These are phyloP conservation scores for Galerina sulciceps DNA, from an alignment of 768 basidiomycete genomes.

Conservation along the genomic window DNA sequence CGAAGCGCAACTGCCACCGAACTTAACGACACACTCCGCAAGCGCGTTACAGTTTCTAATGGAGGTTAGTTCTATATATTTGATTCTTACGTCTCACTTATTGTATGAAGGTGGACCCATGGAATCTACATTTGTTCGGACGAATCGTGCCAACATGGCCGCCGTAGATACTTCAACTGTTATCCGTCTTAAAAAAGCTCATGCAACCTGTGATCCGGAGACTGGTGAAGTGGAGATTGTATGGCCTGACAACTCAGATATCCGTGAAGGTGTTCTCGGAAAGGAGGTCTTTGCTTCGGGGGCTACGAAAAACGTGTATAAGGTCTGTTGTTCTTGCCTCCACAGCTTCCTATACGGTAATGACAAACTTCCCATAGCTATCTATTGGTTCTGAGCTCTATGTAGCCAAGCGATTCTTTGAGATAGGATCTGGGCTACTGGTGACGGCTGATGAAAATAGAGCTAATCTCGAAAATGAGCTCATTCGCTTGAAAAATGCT, in stretches of 20 bases:
- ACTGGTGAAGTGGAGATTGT: slow-evolving; percentile 14
- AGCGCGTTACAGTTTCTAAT: background rate
- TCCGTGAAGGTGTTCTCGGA: slow-evolving; percentile 1
- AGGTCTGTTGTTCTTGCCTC: slow-evolving; percentile 5
- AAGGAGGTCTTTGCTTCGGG: slow-evolving; percentile 10
- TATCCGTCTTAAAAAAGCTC: slow-evolving; percentile 5
- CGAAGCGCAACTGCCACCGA: slow-evolving; percentile 7
- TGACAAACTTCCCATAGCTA: background rate
- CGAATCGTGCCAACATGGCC: background rate
- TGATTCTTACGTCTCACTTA: background rate
- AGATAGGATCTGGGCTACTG: slow-evolving; percentile 1
- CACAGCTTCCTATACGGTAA: background rate
- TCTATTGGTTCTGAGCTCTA: slow-evolving; percentile 12
- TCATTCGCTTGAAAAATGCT: slow-evolving; percentile 2
- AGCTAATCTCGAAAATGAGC: slow-evolving; percentile 5
- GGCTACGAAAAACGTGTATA: slow-evolving; percentile 15
- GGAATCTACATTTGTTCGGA: background rate
- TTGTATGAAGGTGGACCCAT: background rate
- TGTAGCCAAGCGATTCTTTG: slow-evolving; percentile 16
- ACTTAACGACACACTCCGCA: background rate
- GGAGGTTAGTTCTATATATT: background rate
- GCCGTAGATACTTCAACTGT: background rate
- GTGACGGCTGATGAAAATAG: slow-evolving; percentile 6
- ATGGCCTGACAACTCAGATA: slow-evolving; percentile 7
- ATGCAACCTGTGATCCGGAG: slow-evolving; percentile 9